phyloP scores from a whole-genome alignment of 2,329 filamentous ascomycete genomes.

The Fusarium sp. region DNA sequence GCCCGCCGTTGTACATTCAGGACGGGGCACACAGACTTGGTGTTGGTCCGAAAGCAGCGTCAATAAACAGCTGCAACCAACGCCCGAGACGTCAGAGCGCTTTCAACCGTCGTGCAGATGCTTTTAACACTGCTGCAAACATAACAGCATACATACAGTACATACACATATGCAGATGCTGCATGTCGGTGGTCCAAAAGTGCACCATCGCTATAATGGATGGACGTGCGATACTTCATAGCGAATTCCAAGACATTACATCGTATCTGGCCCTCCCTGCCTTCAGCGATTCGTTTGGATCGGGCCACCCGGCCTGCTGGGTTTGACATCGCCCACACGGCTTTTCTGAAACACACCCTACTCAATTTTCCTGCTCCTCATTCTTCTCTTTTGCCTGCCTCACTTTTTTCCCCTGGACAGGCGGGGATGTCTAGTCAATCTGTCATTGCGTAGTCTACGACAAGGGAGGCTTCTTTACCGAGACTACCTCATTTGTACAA shows the following conservation, averaged over 20 bases:
- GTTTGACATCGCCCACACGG: slow-evolving; percentile 22
- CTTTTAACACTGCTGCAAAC: slow-evolving; percentile 11
- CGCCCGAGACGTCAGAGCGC: slow-evolving; percentile 8
- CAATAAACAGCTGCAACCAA: not conserved
- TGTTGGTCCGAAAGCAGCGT: slow-evolving; percentile 16
- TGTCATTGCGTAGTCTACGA: slow-evolving; percentile 40
- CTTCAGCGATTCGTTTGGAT: slow-evolving; percentile 34
- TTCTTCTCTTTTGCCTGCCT: slow-evolving; percentile 23
- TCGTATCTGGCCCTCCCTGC: slow-evolving; percentile 29
- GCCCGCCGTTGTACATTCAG: slow-evolving; percentile 12
- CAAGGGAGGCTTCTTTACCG: slow-evolving; percentile 28
- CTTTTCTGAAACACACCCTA: slow-evolving; percentile 40
- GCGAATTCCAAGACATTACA: slow-evolving; percentile 7
- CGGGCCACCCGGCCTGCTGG: slow-evolving; percentile 36
- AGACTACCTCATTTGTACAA: slow-evolving; percentile 39
- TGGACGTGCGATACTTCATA: slow-evolving; percentile 3
- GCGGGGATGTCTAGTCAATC: slow-evolving; percentile 24
- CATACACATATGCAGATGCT: not conserved
- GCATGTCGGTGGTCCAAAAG: slow-evolving; percentile 2
- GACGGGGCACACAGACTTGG: not conserved
- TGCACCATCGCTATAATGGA: not conserved
- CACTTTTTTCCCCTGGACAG: slow-evolving; percentile 9
- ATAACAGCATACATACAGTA: not conserved
- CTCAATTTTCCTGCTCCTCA: slow-evolving; percentile 14
- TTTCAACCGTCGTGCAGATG: slow-evolving; percentile 35